phyloP scores from a whole-genome alignment of 2,329 filamentous ascomycete species.

The Aspergillus brasiliensis region DNA sequence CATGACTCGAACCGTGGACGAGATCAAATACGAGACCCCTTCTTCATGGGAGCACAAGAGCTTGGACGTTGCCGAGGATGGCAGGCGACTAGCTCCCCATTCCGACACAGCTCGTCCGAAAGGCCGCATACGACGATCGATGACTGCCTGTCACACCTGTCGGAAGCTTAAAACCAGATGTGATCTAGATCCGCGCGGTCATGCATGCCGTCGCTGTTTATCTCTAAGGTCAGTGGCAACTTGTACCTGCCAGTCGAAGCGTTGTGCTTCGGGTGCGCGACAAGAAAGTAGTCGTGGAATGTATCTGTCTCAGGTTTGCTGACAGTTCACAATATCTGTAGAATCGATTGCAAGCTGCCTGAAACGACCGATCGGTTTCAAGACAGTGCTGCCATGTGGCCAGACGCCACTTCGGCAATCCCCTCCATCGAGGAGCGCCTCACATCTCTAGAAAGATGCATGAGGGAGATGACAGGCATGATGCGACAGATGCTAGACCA shows the following conservation, averaged over 20 bases:
- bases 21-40: slow-evolving; percentile 21
- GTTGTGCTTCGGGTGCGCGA: not conserved
- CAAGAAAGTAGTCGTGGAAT: not conserved
- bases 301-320: not conserved
- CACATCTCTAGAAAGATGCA: slow-evolving; percentile 34
- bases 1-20: slow-evolving; percentile 32
- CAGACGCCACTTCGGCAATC: slow-evolving; percentile 32
- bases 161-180: slow-evolving; percentile 43
- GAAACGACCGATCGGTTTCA: slow-evolving; percentile 38
- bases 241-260: not conserved
- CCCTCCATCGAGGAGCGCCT: slow-evolving; percentile 39
- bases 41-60: slow-evolving; percentile 33
- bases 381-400: slow-evolving; percentile 34
- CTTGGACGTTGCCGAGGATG: slow-evolving; percentile 26
- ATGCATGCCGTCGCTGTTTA: slow-evolving; percentile 40
- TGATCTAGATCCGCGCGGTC: slow-evolving; percentile 37
- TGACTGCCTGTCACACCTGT: slow-evolving; percentile 42
- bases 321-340: slow-evolving; percentile 18
- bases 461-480: slow-evolving; percentile 39
- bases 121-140: slow-evolving; percentile 38
- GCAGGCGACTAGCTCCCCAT: slow-evolving; percentile 23
- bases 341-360: slow-evolving; percentile 39
- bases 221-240: slow-evolving; percentile 32
- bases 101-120: slow-evolving; percentile 29
- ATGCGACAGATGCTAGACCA: slow-evolving; percentile 36